Percentiles rank a stretch among this genome's conserved stretches.
phyloP scores from a whole-genome alignment of 1,284 basidiomycete species.

The Neonothopanus nambi region DNA sequence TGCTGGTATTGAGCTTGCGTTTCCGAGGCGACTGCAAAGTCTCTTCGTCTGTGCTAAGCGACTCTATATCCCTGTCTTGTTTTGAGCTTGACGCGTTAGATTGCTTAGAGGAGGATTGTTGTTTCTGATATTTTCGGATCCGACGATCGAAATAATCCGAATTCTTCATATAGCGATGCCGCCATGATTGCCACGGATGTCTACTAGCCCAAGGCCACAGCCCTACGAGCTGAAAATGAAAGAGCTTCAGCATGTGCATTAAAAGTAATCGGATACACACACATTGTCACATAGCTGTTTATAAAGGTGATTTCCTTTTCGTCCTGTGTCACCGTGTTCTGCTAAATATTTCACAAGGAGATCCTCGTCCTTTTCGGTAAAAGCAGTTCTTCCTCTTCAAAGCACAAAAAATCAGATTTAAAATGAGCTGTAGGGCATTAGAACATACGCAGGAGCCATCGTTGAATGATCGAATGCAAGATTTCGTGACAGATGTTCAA shows the following conservation, averaged over 20 bases:
- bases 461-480: no score
- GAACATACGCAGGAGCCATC: no score
- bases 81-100: not conserved
- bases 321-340: not conserved
- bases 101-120: not conserved
- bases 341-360: slow-evolving; percentile 13
- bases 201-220: slow-evolving; percentile 9
- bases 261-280: not conserved
- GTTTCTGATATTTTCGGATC: slow-evolving; percentile 6
- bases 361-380: slow-evolving; percentile 5
- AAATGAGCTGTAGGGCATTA: no score
- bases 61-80: no score
- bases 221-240: not conserved
- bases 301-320: slow-evolving; percentile 10
- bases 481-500: no score
- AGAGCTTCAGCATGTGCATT: not conserved
- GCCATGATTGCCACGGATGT: slow-evolving; percentile 15
- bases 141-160: slow-evolving; percentile 6
- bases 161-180: slow-evolving; percentile 7
- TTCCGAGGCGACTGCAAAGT: not conserved
- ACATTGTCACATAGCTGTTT: slow-evolving; percentile 6
- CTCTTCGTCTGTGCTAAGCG: not conserved
- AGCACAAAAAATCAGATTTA: no score
- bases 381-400: not conserved
- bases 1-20: not conserved